phyloP scores from a whole-genome alignment of 1,284 basidiomycete species.

The Gomphus sp. region DNA sequence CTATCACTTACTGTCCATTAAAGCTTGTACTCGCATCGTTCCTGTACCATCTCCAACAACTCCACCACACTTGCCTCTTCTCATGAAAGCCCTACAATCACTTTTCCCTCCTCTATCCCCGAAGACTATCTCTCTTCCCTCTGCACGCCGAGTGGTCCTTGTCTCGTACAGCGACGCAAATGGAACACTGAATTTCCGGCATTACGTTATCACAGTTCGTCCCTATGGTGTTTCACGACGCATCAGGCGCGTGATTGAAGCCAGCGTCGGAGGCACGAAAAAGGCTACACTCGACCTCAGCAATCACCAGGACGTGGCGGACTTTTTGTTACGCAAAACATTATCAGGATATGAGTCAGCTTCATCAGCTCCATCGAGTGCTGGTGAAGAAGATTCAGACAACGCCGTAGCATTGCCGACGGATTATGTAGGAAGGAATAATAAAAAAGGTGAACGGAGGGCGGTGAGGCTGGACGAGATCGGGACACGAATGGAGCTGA shows the following conservation, averaged over 20 bases:
- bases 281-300: conserved; percentile 61
- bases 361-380: conserved; percentile 59
- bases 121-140: conserved; percentile 67
- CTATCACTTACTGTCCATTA: neutral
- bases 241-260: conserved; percentile 84
- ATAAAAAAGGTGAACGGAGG: conserved; percentile 82
- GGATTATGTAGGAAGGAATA: conserved; percentile 92
- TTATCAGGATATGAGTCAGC: conserved; percentile 78
- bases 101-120: conserved; percentile 83
- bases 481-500: conserved; percentile 91
- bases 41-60: conserved; percentile 63
- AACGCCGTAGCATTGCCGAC: conserved; percentile 73
- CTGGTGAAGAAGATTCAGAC: conserved; percentile 75
- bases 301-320: conserved; percentile 88
- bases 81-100: conserved; percentile 84
- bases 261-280: conserved; percentile 34
- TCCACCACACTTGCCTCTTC: conserved; percentile 60
- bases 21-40: conserved; percentile 73
- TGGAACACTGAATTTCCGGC: conserved; percentile 86
- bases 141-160: conserved; percentile 86
- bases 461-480: conserved; percentile 92
- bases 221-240: conserved; percentile 90
- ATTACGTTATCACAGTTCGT: conserved; percentile 93
- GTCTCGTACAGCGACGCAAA: conserved; percentile 85
- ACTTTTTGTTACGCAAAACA: conserved; percentile 77